Base-by-base conservation (phyloP, 2,329 filamentous ascomycete genomes). In the Clarireedia hainanense region DNA sequence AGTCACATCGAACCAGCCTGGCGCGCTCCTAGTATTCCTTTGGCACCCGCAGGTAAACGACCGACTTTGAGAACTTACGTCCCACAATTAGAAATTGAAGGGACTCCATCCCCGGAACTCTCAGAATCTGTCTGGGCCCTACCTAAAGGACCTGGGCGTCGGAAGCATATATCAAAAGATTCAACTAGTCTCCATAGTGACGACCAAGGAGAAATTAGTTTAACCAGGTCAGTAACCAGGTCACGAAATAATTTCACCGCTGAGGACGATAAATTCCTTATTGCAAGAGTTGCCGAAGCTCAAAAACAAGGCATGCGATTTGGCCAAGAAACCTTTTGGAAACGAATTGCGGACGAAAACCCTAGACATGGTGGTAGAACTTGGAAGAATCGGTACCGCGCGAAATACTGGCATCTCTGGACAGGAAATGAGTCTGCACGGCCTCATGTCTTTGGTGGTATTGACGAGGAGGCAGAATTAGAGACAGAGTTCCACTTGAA, bases 61-160 rank as follows among this genome's bases (percentile, higher is more conserved):
- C 57, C 62, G 6, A 46, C 56, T 3, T 46, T 61, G 5, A 63
- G 59, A 45, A 50, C 56, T 47, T 50, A 62, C 23, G 36, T 58
- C 24, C 46, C 61, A 17, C 54, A 58, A n/a, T 58, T 57, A 48
- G 58, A 61, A 45, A 52, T 55, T n/a, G 55, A 62, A 43, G 61
- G 62, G 1, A 63, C 64, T 20, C 60, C 60, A 15, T 68, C 67
- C 15, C 67, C 66, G 6, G 58, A 62, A 26, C 51, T 57, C 7
- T 50, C 49, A 17, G 26, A 39, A 17, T 69, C 68, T n/a, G 51
- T 69, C 27, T 69, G 67, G 68, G 67, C 68, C 10, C 59, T 61
- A 42, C 43, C 51, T 42, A 42, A 37, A 53, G 36, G 40, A 27
- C 60, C 56, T 14, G 53, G 58, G 24, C 46, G 20, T 45, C 46